Base-by-base conservation (phyloP, 805 yeast species). In the Pichia sporocuriosa region DNA sequence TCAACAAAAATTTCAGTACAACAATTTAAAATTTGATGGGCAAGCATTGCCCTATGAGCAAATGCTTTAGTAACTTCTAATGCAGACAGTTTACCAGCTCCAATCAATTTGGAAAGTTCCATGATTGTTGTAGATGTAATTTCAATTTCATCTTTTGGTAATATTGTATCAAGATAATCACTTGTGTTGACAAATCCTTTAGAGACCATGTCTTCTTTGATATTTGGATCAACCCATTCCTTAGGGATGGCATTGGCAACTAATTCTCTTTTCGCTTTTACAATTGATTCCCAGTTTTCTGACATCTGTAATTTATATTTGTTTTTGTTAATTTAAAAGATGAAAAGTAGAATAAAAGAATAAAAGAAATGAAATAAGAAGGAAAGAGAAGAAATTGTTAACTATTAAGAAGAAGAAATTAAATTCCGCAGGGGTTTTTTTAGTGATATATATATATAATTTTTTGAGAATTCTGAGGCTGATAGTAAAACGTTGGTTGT, bases 31-130 rank as follows among this genome's bases (percentile, higher is more conserved):
- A 79, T 58, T 50, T 78, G 83, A 46, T 77, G 81, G 0, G 79
- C 79, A 17, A 75, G 58, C 3, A 77, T 68, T 4, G 83, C 75
- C 34, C 84, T 58, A 51, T 78, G 78, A 45, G 77, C 69, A 55
- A 72, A 79, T 1, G 84, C 83, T 10, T 57, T 58, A 1, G 74
- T 62, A 3, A 78, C 79, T 34, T 71, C 67, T 1, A 59, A 55
- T 1, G 81, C 54, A 3, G 68, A 57, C 58, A 66, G 63, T 42
- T 63, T 57, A 20, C 68, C 68, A 1, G n/a, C 21, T 22, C 21
- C 22, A 16, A 42, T 31, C 22, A 26, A 31, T 20, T 28, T 26
- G 10, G 17, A 23, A 29, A 47, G 26, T 25, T 45, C 39, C 6
- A 28, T 20, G 4, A 44, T 32, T 8, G 45, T 28, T 23, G 20